Evolutionary conservation across 768 basidiomycete species (phyloP).

Genomic region (Guyanaporus albipodus): DNA sequence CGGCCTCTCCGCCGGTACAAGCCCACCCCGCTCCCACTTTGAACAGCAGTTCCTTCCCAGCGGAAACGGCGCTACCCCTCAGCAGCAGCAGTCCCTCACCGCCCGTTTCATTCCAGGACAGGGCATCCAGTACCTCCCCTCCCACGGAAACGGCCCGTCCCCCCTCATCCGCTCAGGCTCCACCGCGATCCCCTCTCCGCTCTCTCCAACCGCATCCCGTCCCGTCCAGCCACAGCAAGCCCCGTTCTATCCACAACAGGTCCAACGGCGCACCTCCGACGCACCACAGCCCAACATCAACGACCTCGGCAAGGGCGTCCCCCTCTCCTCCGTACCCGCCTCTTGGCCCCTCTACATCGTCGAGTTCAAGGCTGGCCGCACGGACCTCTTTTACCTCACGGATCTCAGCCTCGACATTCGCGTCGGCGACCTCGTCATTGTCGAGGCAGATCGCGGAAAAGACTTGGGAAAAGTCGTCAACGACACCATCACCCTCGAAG

Average conservation of each 20-base stretch:
- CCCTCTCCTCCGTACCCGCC: conserved; percentile 75
- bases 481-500: conserved; percentile 82
- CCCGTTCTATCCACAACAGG: conserved; percentile 28
- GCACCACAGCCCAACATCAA: conserved; percentile 33
- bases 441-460: conserved; percentile 93
- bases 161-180: conserved; percentile 38
- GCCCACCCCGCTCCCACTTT: conserved; percentile 45
- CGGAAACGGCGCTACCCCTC: conserved; percentile 18
- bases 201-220: conserved; percentile 45
- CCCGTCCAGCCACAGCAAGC: conserved; percentile 29
- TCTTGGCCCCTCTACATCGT: conserved; percentile 93
- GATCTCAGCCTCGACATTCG: conserved; percentile 63
- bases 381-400: conserved; percentile 89
- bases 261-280: conserved; percentile 40
- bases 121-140: conserved; percentile 55
- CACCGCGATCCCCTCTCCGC: conserved; percentile 46
- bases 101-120: conserved; percentile 65
- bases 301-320: conserved; percentile 86
- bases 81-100: conserved; percentile 38
- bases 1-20: conserved; percentile 48
- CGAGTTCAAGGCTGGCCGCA: conserved; percentile 95
- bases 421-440: conserved; percentile 90
- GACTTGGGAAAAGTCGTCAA: conserved; percentile 92
- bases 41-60: conserved; percentile 39
- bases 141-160: conserved; percentile 27